Base-by-base conservation (phyloP, 306 rosid genomes). In the Myrica gale region DNA sequence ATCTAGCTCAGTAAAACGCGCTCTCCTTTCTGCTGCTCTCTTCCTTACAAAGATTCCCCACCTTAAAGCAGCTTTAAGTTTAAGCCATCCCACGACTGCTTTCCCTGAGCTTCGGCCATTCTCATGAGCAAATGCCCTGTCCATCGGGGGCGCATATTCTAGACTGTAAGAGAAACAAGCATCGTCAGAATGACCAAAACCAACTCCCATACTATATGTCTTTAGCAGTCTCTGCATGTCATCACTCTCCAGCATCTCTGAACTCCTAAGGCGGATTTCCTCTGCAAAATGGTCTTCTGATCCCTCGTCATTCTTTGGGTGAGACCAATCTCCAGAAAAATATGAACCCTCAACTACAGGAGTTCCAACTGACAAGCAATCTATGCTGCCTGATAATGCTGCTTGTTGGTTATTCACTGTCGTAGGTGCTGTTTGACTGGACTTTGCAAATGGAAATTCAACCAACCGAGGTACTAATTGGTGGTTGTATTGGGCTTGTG, bases 1-100 rank as follows among this genome's bases (percentile, higher is more conserved):
- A 60, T 90, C 87, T 82, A 93, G 75, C 79, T 90, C 96, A 15
- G 92, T 87, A 65, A 93, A 89, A 74, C 82, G 98, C 41, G 98
- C 98, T 87, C 98, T 85, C 74, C 95, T 89, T 82, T 87, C 87
- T 66, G 96, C 94, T 72, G 92, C 93, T 81, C 43, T 90, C 81
- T 87, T 90, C 75, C 93, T 89, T 44, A 90, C 79, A 62, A 93
- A 90, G 45, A 93, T 90, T 15, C 98, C 98, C 98, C 98, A 93
- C 69, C 98, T 89, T 67, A 93, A 85, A 39, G 96, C 98, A 4
- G 96, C 98, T 85, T 88, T 93, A 61, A 93, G 93, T 86, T 92
- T 90, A 70, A 94, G 92, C 98, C 98, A 93, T 62, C 98, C 98
- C 9, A 93, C 88, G 45, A 88, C 92, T 39, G 96, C 98, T 41